phyloP scores from a whole-genome alignment of 2,329 filamentous ascomycete species.

The Aspergillus intermedius region DNA sequence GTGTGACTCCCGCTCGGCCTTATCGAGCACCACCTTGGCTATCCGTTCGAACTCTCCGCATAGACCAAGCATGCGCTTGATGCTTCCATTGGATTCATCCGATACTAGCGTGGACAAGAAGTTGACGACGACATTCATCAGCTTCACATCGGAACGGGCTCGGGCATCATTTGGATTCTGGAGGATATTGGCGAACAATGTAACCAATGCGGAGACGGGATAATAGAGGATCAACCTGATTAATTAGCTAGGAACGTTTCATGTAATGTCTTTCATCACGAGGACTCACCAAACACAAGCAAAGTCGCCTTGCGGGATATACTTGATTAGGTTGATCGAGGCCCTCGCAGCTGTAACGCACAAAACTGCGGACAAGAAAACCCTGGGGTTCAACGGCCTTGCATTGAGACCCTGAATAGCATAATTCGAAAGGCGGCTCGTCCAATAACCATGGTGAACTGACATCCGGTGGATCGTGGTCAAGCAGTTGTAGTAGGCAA shows the following conservation, averaged over 20 bases:
- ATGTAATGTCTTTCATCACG: not conserved
- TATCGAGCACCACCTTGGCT: slow-evolving; percentile 82
- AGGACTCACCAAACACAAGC: slow-evolving; percentile 80
- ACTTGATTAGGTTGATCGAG: slow-evolving; percentile 89
- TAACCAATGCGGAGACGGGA: slow-evolving; percentile 89
- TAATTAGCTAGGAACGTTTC: slow-evolving; percentile 7
- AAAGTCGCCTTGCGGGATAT: slow-evolving; percentile 91
- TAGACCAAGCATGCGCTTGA: slow-evolving; percentile 87
- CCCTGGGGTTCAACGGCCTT: slow-evolving; percentile 80
- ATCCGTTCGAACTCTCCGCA: slow-evolving; percentile 97
- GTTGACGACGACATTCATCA: slow-evolving; percentile 89
- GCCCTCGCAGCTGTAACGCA: slow-evolving; percentile 90
- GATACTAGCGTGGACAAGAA: slow-evolving; percentile 85
- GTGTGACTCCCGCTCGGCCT: slow-evolving; percentile 76
- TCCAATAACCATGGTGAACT: slow-evolving; percentile 97
- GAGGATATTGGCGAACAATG: slow-evolving; percentile 89
- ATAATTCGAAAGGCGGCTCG: slow-evolving; percentile 85
- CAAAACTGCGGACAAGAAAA: slow-evolving; percentile 87
- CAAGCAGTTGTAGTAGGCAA: slow-evolving; percentile 95
- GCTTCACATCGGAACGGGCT: slow-evolving; percentile 76
- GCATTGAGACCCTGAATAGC: slow-evolving; percentile 92
- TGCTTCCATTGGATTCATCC: slow-evolving; percentile 82
- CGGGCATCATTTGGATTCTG: slow-evolving; percentile 89
- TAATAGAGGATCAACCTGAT: slow-evolving; percentile 84
- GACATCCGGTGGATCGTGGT: slow-evolving; percentile 99